Conservation (phyloP, 2,329 filamentous ascomycete species). For the Massarina eburnea region DNA sequence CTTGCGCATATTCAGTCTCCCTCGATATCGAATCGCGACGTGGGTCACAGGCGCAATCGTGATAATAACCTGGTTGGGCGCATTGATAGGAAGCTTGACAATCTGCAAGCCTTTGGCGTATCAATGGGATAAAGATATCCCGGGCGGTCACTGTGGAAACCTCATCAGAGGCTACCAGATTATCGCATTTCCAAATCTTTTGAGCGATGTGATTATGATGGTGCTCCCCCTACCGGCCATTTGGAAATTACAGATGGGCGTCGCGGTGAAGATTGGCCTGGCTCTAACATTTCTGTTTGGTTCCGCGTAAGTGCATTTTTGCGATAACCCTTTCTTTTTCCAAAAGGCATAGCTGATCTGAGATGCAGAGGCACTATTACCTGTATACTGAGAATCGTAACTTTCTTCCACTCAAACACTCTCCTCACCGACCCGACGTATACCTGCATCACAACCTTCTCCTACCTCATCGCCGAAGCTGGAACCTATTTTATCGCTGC, state of each 20-base stretch:
- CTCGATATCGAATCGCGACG: not conserved
- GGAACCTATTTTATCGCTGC: conserved; percentile 9
- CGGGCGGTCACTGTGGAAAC: conserved; percentile 8
- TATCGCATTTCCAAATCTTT: conserved; percentile 7
- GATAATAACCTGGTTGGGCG: not conserved
- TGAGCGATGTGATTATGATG: conserved; percentile 11
- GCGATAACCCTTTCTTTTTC: not conserved
- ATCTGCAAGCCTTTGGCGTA: conserved; percentile 10
- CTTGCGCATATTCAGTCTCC: conserved; percentile 8
- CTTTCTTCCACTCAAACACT: conserved; percentile 1
- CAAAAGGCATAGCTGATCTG: not conserved
- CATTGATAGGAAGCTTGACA: not conserved
- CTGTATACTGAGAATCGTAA: conserved; percentile 1
- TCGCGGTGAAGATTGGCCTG: conserved; percentile 6
- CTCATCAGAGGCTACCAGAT: conserved; percentile 1
- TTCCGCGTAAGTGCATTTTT: conserved; percentile 3
- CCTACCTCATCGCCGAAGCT: conserved; percentile 4
- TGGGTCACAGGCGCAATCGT: conserved; percentile 2
- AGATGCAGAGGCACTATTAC: conserved; percentile 8
- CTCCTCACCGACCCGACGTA: conserved; percentile 7
- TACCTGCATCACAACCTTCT: conserved; percentile 1
- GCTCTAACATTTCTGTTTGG: conserved; percentile 9
- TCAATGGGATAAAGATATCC: conserved; percentile 11
- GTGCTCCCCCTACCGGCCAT: conserved; percentile 10
- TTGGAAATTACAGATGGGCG: conserved; percentile 2